phyloP scores from a whole-genome alignment of 129 eudicot genomes.

The Mikania micrantha region DNA sequence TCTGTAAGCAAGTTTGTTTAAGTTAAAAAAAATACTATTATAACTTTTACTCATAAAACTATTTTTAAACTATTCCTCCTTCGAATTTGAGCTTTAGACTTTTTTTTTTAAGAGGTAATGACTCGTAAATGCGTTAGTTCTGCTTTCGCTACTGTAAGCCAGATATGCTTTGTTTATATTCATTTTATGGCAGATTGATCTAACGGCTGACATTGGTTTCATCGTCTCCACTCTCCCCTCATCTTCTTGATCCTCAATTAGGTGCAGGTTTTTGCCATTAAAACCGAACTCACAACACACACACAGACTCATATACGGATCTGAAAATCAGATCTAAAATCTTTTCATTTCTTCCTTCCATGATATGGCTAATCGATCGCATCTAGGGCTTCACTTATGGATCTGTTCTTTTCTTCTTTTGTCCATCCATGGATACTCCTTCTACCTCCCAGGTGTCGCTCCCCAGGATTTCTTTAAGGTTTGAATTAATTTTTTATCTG shows the following conservation, averaged over 20 bases:
- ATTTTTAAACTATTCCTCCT: too few species aligned
- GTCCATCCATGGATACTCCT: constrained; percentile 30
- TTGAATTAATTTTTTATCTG: not conserved
- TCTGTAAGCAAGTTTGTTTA: too few species aligned
- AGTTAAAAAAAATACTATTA: too few species aligned
- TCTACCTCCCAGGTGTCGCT: constrained; percentile 72
- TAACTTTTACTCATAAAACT: too few species aligned
- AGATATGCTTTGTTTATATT: too few species aligned
- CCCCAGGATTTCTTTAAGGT: constrained; percentile 59
- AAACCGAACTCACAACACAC: constrained; percentile 26
- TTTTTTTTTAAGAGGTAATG: too few species aligned
- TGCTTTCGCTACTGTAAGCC: too few species aligned
- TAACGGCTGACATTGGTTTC: constrained; percentile 23
- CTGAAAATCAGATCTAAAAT: constrained; percentile 22
- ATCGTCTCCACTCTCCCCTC: constrained; percentile 28
- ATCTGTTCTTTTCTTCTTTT: constrained; percentile 26
- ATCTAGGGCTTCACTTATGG: constrained; percentile 31
- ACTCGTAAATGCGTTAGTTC: too few species aligned
- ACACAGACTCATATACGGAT: constrained; percentile 14
- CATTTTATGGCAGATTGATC: constrained; percentile 1
- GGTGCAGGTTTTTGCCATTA: constrained; percentile 28
- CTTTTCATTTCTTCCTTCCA: constrained; percentile 19
- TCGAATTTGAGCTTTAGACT: too few species aligned
- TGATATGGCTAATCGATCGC: constrained; percentile 30
- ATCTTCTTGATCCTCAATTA: constrained; percentile 38